Evolutionary conservation across 2,329 filamentous ascomycete species (phyloP).

Genomic region (Alternaria arborescens): DNA sequence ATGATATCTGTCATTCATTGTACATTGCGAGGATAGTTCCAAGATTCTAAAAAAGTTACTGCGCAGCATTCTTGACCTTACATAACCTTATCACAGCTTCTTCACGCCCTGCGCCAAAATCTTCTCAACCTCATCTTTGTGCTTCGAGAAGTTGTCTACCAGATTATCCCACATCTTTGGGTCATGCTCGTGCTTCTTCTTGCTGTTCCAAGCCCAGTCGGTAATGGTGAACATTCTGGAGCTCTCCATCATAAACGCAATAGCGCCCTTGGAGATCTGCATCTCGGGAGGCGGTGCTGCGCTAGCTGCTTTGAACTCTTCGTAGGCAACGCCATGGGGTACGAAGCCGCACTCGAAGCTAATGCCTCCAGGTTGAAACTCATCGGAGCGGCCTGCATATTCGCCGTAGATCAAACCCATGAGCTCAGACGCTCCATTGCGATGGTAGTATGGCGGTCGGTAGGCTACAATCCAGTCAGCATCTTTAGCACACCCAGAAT

Average conservation of each 20-base stretch:
- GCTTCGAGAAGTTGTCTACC: constrained; percentile 61
- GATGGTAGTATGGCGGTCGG: constrained; percentile 67
- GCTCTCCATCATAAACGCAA: constrained; percentile 72
- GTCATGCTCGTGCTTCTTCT: constrained; percentile 59
- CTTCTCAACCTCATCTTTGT: constrained; percentile 58
- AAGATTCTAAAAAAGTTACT: too few species aligned
- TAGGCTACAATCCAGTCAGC: constrained; percentile 26
- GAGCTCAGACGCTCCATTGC: constrained; percentile 72
- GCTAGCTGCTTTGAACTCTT: constrained; percentile 65
- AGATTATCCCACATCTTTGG: constrained; percentile 61
- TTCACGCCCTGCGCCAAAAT: constrained; percentile 51
- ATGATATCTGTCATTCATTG: background rate
- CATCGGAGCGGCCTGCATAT: constrained; percentile 60
- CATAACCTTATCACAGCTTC: constrained; percentile 20
- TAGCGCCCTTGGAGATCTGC: constrained; percentile 59
- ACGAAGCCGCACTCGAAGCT: constrained; percentile 76
- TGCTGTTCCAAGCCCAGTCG: constrained; percentile 47
- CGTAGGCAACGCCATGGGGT: constrained; percentile 68
- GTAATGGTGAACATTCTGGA: constrained; percentile 48
- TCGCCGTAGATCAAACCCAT: constrained; percentile 70
- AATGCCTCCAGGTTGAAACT: constrained; percentile 68
- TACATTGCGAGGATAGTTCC: background rate
- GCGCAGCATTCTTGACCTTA: too few species aligned
- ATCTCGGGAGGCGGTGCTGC: constrained; percentile 54
- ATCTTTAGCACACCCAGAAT: background rate